These are phyloP conservation scores for Chrysoporthe cubensis DNA, from an alignment of 2,329 filamentous ascomycete genomes.

Conservation along the genomic window DNA sequence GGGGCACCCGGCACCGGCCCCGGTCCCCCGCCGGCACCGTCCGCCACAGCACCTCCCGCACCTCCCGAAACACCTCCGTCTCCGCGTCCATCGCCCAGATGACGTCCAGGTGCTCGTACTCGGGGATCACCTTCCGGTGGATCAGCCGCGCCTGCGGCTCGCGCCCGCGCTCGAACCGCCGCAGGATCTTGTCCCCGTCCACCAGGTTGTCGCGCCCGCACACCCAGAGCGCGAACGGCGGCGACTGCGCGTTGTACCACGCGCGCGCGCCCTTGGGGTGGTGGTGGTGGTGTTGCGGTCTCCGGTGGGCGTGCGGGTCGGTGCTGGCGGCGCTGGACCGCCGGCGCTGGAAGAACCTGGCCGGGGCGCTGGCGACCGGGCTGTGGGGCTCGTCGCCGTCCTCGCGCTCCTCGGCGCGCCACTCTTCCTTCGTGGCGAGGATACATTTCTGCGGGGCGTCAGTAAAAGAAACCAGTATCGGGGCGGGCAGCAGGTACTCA, in stretches of 20 bases:
- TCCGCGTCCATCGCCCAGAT: conserved; percentile 92
- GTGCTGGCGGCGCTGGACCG: conserved; percentile 18
- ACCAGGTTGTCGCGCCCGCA: conserved; percentile 83
- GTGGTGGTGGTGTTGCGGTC: conserved; percentile 41
- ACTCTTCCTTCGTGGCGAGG: conserved; percentile 74
- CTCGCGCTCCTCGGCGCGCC: conserved; percentile 62
- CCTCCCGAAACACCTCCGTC: conserved; percentile 79
- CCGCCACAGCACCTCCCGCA: conserved; percentile 83
- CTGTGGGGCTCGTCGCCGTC: conserved; percentile 52
- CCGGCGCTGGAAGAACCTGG: conserved; percentile 18
- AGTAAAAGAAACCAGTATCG: too few species aligned
- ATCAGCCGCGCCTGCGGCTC: conserved; percentile 84
- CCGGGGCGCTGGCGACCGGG: conserved; percentile 11
- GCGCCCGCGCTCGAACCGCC: conserved; percentile 73
- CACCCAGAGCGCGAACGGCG: conserved; percentile 88
- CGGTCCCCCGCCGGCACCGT: conserved; percentile 61
- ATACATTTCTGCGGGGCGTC: conserved; percentile 73
- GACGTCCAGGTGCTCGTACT: conserved; percentile 92
- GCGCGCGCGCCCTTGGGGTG: conserved; percentile 59
- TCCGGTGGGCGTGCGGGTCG: conserved; percentile 30
- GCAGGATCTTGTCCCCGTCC: conserved; percentile 75
- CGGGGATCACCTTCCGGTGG: conserved; percentile 80
- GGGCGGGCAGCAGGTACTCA: too few species aligned
- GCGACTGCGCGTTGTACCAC: conserved; percentile 81
- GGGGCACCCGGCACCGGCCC: conserved; percentile 64